phyloP scores from a whole-genome alignment of 345 rosid genomes.

The Dipteronia sinensis region DNA sequence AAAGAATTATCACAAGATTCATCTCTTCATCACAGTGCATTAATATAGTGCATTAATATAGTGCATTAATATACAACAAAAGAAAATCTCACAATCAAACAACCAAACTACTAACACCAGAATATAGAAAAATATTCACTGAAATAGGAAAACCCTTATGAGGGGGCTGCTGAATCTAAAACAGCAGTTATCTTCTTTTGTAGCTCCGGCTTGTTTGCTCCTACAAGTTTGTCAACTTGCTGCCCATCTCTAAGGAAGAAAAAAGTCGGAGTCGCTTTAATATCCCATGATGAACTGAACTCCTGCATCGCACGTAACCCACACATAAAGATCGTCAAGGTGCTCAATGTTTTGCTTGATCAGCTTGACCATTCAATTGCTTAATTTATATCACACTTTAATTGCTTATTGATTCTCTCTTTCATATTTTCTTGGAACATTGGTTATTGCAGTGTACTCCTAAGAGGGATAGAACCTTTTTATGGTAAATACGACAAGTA shows the following conservation, averaged over 20 bases:
- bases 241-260: constrained; percentile 84
- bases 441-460: neutral
- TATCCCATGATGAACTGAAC: constrained; percentile 81
- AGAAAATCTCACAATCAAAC: neutral
- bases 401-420: neutral
- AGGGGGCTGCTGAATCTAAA: constrained; percentile 36
- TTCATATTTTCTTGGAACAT: neutral
- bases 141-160: neutral
- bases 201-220: constrained; percentile 86
- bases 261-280: constrained; percentile 89
- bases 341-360: neutral
- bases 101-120: neutral
- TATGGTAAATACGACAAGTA: neutral
- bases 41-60: no score
- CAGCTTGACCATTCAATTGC: neutral
- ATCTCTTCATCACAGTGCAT: neutral
- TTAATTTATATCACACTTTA: neutral
- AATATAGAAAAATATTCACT: neutral
- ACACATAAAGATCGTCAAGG: neutral
- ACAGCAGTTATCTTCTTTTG: constrained; percentile 63
- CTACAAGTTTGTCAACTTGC: constrained; percentile 80
- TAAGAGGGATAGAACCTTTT: neutral
- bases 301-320: constrained; percentile 47
- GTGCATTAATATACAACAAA: neutral
- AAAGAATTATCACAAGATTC: neutral